These are phyloP conservation scores for Bassia scoparia DNA, from an alignment of 148 eudicot species.

Conservation along the genomic window DNA sequence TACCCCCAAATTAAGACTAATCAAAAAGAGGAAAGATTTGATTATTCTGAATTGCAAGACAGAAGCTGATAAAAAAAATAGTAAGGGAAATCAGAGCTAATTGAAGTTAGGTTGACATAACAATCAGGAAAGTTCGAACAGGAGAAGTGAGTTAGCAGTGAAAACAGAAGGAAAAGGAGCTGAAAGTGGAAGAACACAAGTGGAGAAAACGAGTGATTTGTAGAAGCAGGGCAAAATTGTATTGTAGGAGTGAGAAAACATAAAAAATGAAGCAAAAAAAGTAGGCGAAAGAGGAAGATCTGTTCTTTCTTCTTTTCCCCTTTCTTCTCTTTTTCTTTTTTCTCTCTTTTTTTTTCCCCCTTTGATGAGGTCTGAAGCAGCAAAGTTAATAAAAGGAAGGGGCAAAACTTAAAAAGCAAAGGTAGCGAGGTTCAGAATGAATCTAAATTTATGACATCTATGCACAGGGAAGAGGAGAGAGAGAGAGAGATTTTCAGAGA, in stretches of 20 bases:
- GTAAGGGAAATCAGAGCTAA: background rate
- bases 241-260: conserved; percentile 7
- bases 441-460: conserved; percentile 39
- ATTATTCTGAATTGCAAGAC: conserved; percentile 15
- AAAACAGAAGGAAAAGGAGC: conserved; percentile 21
- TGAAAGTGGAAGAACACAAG: conserved; percentile 29
- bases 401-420: conserved; percentile 29
- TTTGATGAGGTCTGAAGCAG: conserved; percentile 26
- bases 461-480: conserved; percentile 30
- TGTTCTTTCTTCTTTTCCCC: conserved; percentile 14
- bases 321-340: conserved; percentile 22
- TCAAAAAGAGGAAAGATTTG: background rate
- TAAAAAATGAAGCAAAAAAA: background rate
- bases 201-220: conserved; percentile 25
- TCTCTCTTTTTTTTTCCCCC: conserved; percentile 14
- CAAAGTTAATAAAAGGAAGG: conserved; percentile 26
- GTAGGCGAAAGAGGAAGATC: conserved; percentile 18
- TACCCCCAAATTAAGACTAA: background rate
- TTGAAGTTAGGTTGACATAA: conserved; percentile 5
- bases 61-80: background rate
- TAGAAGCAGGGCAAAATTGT: conserved; percentile 3
- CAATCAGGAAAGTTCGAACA: conserved; percentile 31
- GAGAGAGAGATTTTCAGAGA: conserved; percentile 24
- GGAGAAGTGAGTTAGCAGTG: conserved; percentile 1
- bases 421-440: conserved; percentile 47